Evolutionary conservation across 73 alveolate genomes (phyloP).

Genomic region (Stentor coeruleus): DNA sequence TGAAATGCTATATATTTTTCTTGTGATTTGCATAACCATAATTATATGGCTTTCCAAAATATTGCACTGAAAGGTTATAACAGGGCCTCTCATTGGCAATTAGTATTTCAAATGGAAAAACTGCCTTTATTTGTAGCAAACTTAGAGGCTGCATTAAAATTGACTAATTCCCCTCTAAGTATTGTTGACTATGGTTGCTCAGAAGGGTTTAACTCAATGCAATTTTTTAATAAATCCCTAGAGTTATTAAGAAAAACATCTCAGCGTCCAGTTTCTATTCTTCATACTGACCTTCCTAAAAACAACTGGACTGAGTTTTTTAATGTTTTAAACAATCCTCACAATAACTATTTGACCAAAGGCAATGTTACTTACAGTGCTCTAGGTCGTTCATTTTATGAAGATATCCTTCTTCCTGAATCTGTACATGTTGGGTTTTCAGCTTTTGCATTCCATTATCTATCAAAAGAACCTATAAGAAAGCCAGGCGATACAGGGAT

Average conservation of each 20-base stretch:
- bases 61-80: neutral
- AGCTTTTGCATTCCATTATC: neutral
- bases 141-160: neutral
- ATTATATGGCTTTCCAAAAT: neutral
- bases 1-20: too few relatives aligned
- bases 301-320: neutral
- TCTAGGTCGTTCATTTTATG: conserved; percentile 2
- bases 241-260: neutral
- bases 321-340: neutral
- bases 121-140: neutral
- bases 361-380: neutral
- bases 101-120: neutral
- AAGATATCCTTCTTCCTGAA: neutral
- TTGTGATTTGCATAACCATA: too few relatives aligned
- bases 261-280: neutral
- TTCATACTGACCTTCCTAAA: conserved; percentile 4
- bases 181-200: conserved; percentile 16
- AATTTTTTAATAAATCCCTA: neutral
- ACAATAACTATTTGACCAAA: neutral
- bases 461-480: neutral
- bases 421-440: neutral
- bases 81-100: neutral
- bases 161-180: neutral
- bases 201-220: neutral
- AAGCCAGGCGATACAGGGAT: neutral